Evolutionary conservation across 1,284 basidiomycete genomes (phyloP).

Genomic region (Tausonia pullulans): DNA sequence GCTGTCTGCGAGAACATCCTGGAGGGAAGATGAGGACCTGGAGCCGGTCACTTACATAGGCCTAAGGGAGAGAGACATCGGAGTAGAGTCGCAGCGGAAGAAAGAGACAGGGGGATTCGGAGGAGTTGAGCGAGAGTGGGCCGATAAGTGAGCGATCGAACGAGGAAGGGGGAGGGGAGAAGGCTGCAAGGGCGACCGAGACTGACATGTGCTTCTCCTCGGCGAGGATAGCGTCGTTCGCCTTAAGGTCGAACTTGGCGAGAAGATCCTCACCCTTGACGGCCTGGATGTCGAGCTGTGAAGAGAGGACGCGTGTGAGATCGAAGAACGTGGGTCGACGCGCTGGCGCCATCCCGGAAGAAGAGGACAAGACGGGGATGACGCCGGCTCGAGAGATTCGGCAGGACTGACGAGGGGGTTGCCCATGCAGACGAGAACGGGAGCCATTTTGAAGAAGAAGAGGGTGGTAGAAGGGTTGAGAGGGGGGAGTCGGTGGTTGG

Average conservation of each 20-base stretch:
- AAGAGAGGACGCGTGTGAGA: background rate
- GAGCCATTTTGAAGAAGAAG: conserved; percentile 4
- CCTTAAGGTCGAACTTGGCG: conserved; percentile 80
- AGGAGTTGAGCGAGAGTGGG: background rate
- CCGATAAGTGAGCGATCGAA: background rate
- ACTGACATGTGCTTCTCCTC: conserved; percentile 62
- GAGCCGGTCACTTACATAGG: conserved; percentile 1
- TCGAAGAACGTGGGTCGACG: background rate
- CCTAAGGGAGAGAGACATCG: background rate
- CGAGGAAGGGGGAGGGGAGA: background rate
- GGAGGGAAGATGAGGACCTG: background rate
- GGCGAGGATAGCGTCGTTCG: conserved; percentile 95
- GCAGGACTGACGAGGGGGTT: conserved; percentile 52
- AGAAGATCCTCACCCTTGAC: conserved; percentile 67
- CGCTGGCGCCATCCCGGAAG: background rate
- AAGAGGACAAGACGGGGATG: background rate
- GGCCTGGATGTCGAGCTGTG: conserved; percentile 65
- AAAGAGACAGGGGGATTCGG: background rate
- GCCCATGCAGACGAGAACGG: conserved; percentile 62
- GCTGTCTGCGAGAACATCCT: background rate
- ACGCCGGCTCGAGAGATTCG: no score
- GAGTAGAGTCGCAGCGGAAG: background rate
- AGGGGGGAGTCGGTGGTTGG: background rate
- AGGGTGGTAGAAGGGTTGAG: conserved; percentile 9
- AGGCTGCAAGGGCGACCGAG: background rate